Conservation (phyloP, 768 basidiomycete genomes). For the Trametes coccinea region DNA sequence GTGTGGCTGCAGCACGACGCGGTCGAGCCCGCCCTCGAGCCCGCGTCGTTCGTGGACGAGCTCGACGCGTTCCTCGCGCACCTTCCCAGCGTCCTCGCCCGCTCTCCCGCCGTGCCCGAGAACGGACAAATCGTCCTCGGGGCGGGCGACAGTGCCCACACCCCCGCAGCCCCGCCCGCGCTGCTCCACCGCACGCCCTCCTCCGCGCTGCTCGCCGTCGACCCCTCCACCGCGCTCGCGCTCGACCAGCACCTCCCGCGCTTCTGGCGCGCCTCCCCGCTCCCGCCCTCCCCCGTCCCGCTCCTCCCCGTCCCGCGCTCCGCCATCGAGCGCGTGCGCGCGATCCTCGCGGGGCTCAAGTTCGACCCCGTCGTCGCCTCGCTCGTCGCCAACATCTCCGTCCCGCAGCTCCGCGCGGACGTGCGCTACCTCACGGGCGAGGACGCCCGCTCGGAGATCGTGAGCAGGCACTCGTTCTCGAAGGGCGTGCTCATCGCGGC, state of each 20-base stretch:
- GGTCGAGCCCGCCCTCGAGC: conserved; percentile 46
- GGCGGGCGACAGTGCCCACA: neutral
- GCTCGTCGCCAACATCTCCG: conserved; percentile 67
- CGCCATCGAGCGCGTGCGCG: conserved; percentile 54
- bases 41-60: conserved; percentile 29
- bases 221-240: conserved; percentile 34
- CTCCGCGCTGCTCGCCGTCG: conserved; percentile 50
- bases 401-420: conserved; percentile 65
- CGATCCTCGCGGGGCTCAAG: conserved; percentile 56
- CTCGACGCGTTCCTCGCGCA: conserved; percentile 17
- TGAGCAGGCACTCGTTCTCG: conserved; percentile 82
- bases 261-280: conserved; percentile 68
- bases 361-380: conserved; percentile 72
- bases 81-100: neutral
- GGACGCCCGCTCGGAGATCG: conserved; percentile 66
- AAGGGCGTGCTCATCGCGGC: conserved; percentile 66
- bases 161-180: neutral
- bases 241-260: conserved; percentile 55
- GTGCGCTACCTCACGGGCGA: conserved; percentile 87
- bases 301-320: conserved; percentile 58
- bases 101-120: neutral
- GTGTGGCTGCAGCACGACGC: conserved; percentile 63
- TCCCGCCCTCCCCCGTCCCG: conserved; percentile 51
- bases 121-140: conserved; percentile 18
- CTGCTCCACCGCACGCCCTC: conserved; percentile 45